Evolutionary conservation across 441 rosid genomes (phyloP).

Genomic region (Euphorbia celastroides): DNA sequence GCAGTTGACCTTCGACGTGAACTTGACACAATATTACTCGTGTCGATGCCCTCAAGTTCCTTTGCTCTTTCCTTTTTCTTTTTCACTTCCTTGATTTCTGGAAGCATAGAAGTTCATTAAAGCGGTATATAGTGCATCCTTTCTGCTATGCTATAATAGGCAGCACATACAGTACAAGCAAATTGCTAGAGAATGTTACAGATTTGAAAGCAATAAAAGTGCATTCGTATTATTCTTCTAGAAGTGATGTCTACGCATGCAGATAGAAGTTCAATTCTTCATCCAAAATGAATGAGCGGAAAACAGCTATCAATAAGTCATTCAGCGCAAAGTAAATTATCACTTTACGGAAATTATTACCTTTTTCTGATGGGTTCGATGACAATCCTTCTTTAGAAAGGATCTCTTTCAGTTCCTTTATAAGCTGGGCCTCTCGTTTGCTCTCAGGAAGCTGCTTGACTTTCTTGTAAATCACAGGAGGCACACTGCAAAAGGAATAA

Average conservation of each 20-base stretch:
- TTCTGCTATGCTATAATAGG: background rate
- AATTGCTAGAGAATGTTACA: background rate
- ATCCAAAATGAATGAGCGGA: background rate
- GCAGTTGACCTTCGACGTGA: conserved; percentile 73
- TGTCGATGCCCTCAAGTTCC: conserved; percentile 92
- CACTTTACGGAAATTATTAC: conserved; percentile 26
- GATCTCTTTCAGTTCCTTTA: conserved; percentile 73
- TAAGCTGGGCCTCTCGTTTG: conserved; percentile 62
- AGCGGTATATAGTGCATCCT: background rate
- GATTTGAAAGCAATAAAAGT: background rate
- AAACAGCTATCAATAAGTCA: no score
- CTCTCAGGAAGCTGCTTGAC: conserved; percentile 82
- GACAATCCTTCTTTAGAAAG: conserved; percentile 90
- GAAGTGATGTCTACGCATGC: background rate
- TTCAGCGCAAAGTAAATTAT: background rate
- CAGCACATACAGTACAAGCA: background rate
- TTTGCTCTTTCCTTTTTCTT: conserved; percentile 68
- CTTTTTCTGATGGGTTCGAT: conserved; percentile 76
- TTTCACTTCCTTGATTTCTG: conserved; percentile 84
- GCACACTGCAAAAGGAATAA: conserved; percentile 42
- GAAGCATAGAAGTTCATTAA: conserved; percentile 7
- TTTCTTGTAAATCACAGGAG: conserved; percentile 75
- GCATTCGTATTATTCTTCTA: no score
- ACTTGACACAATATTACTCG: conserved; percentile 72
- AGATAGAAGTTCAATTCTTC: background rate